Percentiles rank a stretch among this genome's conserved stretches.
Evolutionary conservation across 176 grass and related monocot species (phyloP).

Genomic region (Carex kokanica): DNA sequence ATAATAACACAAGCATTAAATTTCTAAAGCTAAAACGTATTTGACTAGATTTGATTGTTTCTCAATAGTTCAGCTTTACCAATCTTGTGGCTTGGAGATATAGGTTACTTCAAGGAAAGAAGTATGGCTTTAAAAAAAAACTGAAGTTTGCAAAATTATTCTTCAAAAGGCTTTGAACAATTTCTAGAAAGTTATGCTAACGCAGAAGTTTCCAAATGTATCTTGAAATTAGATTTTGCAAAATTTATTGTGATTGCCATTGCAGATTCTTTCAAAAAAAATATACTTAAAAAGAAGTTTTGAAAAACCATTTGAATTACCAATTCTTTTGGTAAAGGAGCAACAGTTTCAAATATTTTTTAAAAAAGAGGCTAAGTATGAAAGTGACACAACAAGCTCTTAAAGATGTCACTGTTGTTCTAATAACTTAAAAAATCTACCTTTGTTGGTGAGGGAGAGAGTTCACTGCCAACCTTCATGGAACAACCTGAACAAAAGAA

Average conservation of each 20-base stretch:
- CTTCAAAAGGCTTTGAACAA: not conserved
- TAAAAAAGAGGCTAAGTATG: not conserved
- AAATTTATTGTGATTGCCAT: not conserved
- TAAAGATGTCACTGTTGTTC: not conserved
- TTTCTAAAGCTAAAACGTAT: not conserved
- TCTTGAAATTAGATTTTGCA: not conserved
- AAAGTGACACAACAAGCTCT: not conserved
- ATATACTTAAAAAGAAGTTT: not conserved
- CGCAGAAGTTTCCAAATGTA: not conserved
- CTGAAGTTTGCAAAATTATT: not conserved
- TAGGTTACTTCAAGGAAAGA: not conserved
- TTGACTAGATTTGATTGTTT: not conserved
- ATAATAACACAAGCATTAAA: not conserved
- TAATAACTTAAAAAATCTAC: slow-evolving; percentile 34
- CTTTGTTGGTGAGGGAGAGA: slow-evolving; percentile 59
- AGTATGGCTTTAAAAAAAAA: not conserved
- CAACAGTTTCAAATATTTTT: not conserved
- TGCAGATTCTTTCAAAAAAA: not conserved
- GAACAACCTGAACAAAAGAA: slow-evolving; percentile 57
- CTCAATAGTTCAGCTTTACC: not conserved
- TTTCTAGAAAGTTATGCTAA: not conserved
- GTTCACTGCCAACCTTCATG: slow-evolving; percentile 35
- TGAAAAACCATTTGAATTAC: not conserved
- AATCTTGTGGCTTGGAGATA: not conserved
- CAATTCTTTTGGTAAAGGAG: not conserved